Percentiles rank a stretch among this genome's conserved stretches.
Evolutionary conservation across 768 basidiomycete genomes (phyloP).

Genomic region (Nevesoporus exiguus): DNA sequence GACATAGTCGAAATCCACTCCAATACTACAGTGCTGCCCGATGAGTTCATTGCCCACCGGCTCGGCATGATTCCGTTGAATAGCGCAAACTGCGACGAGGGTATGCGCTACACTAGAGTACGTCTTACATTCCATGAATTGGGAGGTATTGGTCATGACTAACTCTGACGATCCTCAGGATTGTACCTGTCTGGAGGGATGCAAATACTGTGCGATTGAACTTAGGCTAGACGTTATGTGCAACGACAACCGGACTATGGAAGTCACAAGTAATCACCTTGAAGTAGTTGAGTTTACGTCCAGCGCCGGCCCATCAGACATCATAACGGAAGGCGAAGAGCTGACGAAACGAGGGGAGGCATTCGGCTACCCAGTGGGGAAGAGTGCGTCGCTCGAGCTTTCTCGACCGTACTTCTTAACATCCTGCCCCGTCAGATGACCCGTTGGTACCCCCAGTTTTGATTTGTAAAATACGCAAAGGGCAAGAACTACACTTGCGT

Average conservation of each 20-base stretch:
- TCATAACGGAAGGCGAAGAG: slow-evolving; percentile 55
- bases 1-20: slow-evolving; percentile 92
- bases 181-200: slow-evolving; percentile 83
- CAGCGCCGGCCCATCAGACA: slow-evolving; percentile 37
- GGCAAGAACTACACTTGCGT: slow-evolving; percentile 81
- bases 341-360: slow-evolving; percentile 65
- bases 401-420: slow-evolving; percentile 4
- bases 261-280: slow-evolving; percentile 83
- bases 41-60: slow-evolving; percentile 96
- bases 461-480: slow-evolving; percentile 89
- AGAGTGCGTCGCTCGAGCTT: slow-evolving; percentile 47
- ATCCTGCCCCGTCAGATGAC: slow-evolving; percentile 46
- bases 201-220: slow-evolving; percentile 81
- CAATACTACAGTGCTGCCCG: slow-evolving; percentile 91
- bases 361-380: slow-evolving; percentile 84
- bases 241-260: slow-evolving; percentile 68
- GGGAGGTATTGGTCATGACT: background rate
- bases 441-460: slow-evolving; percentile 64
- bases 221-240: slow-evolving; percentile 78
- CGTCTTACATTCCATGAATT: slow-evolving; percentile 22
- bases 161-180: slow-evolving; percentile 53
- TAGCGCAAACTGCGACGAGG: slow-evolving; percentile 85
- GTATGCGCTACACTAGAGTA: slow-evolving; percentile 75
- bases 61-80: slow-evolving; percentile 91
- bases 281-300: slow-evolving; percentile 49